These are phyloP conservation scores for Pythium biforme DNA, from an alignment of 352 stramenopile genomes.

Conservation along the genomic window DNA sequence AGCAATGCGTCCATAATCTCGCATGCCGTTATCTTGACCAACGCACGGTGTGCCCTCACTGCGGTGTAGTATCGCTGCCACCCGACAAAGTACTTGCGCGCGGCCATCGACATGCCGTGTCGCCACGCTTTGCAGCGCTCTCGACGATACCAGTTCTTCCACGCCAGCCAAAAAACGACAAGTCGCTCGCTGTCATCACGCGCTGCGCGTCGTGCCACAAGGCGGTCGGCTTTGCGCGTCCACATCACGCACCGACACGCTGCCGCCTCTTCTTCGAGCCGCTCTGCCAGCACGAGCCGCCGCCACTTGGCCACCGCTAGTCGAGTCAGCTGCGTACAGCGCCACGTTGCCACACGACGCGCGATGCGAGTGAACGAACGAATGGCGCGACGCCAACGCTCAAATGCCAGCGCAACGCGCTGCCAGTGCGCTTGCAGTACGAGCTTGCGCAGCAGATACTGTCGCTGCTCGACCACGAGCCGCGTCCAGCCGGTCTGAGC, in stretches of 20 bases:
- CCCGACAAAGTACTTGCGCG: constrained; percentile 6
- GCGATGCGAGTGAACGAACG: background rate
- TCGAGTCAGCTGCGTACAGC: background rate
- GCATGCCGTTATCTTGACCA: background rate
- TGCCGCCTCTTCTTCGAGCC: constrained; percentile 11
- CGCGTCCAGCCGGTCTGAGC: background rate
- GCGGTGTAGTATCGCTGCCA: background rate
- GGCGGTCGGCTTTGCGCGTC: background rate
- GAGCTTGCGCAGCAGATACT: constrained; percentile 19
- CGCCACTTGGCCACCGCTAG: constrained; percentile 1
- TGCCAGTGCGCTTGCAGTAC: constrained; percentile 8
- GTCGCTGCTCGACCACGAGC: constrained; percentile 6
- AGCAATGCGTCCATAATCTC: background rate
- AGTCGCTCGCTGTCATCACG: background rate
- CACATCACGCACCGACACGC: constrained; percentile 10
- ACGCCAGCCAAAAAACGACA: constrained; percentile 3
- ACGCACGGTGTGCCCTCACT: background rate
- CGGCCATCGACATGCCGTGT: constrained; percentile 2
- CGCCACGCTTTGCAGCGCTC: constrained; percentile 9
- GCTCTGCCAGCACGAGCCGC: background rate
- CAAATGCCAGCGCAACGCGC: background rate
- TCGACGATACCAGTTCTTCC: constrained; percentile 15
- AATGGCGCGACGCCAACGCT: background rate
- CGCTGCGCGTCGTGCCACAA: background rate
- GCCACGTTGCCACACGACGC: background rate